Percentiles rank a stretch among this genome's conserved stretches.
These are phyloP conservation scores for Gautieria morchelliformis DNA, from an alignment of 768 basidiomycete species.

Conservation along the genomic window DNA sequence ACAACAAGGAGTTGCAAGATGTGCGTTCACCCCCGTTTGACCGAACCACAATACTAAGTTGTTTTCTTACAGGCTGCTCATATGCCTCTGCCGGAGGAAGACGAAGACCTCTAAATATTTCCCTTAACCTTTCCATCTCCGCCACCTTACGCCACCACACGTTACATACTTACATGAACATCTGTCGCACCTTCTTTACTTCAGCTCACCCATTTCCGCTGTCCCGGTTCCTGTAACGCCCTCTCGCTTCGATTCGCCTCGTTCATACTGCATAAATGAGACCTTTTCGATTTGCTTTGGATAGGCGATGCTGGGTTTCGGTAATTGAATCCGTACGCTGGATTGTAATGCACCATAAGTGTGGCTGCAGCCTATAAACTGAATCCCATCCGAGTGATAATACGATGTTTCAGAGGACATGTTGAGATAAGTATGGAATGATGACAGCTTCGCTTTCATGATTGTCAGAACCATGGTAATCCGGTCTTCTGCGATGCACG, in stretches of 20 bases:
- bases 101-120: constrained; percentile 62
- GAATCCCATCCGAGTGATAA: too few species aligned
- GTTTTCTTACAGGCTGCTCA: constrained; percentile 54
- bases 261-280: constrained; percentile 2
- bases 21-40: constrained; percentile 28
- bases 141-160: background rate
- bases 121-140: background rate
- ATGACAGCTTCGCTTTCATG: too few species aligned
- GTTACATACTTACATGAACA: background rate
- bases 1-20: constrained; percentile 64
- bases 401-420: too few species aligned
- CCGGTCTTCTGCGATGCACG: too few species aligned
- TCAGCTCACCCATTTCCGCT: background rate
- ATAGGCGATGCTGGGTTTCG: too few species aligned
- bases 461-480: too few species aligned
- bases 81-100: constrained; percentile 96
- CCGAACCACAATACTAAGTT: background rate
- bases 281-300: background rate
- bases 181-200: background rate
- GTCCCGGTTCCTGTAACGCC: background rate
- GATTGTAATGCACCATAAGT: too few species aligned
- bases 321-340: too few species aligned
- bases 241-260: background rate
- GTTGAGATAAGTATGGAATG: too few species aligned
- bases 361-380: too few species aligned